Percentiles rank a stretch among this genome's conserved stretches.
Conservation (phyloP, 2,329 filamentous ascomycete genomes). For the Rutstroemia sp. region DNA sequence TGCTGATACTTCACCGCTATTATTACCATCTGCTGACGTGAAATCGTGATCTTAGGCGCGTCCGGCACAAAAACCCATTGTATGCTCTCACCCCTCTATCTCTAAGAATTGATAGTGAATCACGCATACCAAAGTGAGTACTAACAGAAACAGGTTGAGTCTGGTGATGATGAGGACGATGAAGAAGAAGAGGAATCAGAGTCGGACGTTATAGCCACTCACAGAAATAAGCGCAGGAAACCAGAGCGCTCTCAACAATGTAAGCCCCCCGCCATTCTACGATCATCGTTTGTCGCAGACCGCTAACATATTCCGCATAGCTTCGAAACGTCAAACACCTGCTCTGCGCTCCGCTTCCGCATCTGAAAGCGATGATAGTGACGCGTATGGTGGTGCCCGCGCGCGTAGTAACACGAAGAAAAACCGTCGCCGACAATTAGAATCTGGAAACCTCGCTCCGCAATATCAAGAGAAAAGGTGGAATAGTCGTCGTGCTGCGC, state of each 20-base stretch:
- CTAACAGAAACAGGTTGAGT: slow-evolving; percentile 43
- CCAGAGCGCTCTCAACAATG: slow-evolving; percentile 56
- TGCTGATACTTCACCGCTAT: neutral
- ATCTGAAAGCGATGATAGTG: slow-evolving; percentile 62
- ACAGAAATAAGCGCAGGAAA: slow-evolving; percentile 58
- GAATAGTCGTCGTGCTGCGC: slow-evolving; percentile 78
- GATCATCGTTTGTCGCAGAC: slow-evolving; percentile 14
- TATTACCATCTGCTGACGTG: slow-evolving; percentile 14
- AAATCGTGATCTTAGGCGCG: slow-evolving; percentile 36
- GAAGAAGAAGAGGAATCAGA: slow-evolving; percentile 52
- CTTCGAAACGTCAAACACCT: slow-evolving; percentile 54
- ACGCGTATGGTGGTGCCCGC: slow-evolving; percentile 71
- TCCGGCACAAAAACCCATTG: slow-evolving; percentile 49
- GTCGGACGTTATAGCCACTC: slow-evolving; percentile 60
- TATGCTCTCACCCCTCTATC: slow-evolving; percentile 31
- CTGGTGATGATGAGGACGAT: slow-evolving; percentile 33
- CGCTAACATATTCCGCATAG: slow-evolving; percentile 31
- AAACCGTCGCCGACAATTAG: slow-evolving; percentile 65
- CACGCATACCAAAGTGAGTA: slow-evolving; percentile 9
- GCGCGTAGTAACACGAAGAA: slow-evolving; percentile 66
- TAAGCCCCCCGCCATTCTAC: slow-evolving; percentile 34
- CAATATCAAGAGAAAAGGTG: slow-evolving; percentile 78
- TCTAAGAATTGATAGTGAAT: neutral
- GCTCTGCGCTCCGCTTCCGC: slow-evolving; percentile 48
- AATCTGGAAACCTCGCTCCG: slow-evolving; percentile 57